Conservation (phyloP, 1,139 yeast species). For the Debaryomycetaceae sp. region DNA sequence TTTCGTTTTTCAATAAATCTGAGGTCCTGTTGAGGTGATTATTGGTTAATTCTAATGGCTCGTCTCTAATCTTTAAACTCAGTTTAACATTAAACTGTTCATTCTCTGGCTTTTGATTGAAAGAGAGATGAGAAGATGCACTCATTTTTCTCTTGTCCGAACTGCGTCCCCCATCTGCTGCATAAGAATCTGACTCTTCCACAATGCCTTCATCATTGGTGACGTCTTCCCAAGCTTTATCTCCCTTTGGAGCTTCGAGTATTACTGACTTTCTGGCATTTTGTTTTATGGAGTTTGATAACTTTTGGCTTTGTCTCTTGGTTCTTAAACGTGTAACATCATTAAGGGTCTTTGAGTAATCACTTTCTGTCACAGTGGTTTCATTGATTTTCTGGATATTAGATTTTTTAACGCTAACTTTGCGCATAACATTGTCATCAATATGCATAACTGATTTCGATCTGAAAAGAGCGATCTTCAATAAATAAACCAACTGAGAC, state of each 20-base stretch:
- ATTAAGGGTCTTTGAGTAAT: slow-evolving; percentile 65
- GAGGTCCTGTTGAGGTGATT: slow-evolving; percentile 52
- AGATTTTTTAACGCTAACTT: slow-evolving; percentile 9
- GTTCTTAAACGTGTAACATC: slow-evolving; percentile 79
- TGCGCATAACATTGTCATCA: background rate
- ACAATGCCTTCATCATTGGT: slow-evolving; percentile 12
- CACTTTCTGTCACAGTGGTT: slow-evolving; percentile 24
- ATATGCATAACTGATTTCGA: slow-evolving; percentile 62
- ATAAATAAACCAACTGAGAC: slow-evolving; percentile 67
- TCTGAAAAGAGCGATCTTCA: slow-evolving; percentile 81
- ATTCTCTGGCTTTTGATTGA: slow-evolving; percentile 21
- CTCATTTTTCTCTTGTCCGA: slow-evolving; percentile 7
- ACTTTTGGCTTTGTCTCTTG: slow-evolving; percentile 63
- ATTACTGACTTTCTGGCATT: slow-evolving; percentile 44
- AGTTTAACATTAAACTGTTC: slow-evolving; percentile 37
- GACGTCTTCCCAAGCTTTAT: slow-evolving; percentile 22
- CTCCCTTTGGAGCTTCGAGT: slow-evolving; percentile 56
- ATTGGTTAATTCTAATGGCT: slow-evolving; percentile 33
- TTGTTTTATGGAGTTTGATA: slow-evolving; percentile 54
- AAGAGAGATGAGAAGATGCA: slow-evolving; percentile 19
- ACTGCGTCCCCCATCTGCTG: background rate
- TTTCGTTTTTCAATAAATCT: slow-evolving; percentile 72
- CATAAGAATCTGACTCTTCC: slow-evolving; percentile 8
- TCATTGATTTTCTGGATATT: slow-evolving; percentile 12
- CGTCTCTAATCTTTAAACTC: slow-evolving; percentile 43